These are phyloP conservation scores for Fusarium domesticum DNA, from an alignment of 2,329 filamentous ascomycete genomes.

Conservation along the genomic window DNA sequence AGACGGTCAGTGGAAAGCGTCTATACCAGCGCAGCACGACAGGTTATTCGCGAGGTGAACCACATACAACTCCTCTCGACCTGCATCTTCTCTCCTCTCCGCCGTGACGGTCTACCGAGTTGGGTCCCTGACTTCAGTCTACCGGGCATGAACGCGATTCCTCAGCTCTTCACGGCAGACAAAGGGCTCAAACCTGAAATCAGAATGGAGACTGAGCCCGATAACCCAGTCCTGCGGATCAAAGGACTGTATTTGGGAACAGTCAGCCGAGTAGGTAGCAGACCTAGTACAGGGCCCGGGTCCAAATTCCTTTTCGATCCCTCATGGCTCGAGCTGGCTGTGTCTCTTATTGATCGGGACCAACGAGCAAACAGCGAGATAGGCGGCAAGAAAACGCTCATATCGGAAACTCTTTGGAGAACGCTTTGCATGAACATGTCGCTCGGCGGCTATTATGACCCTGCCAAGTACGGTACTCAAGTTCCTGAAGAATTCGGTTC, in stretches of 20 bases:
- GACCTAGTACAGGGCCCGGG: constrained; percentile 8
- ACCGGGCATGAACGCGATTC: constrained; percentile 19
- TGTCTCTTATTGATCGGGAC: constrained; percentile 13
- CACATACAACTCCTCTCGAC: constrained; percentile 15
- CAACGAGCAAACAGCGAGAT: background rate
- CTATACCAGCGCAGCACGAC: constrained; percentile 20
- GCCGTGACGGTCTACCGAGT: constrained; percentile 13
- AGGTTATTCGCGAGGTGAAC: constrained; percentile 18
- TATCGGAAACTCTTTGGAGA: constrained; percentile 25
- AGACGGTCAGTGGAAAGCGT: constrained; percentile 17
- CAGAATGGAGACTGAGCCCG: background rate
- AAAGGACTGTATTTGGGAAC: constrained; percentile 15
- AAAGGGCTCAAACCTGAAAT: constrained; percentile 13
- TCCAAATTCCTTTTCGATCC: constrained; percentile 25
- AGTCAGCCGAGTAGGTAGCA: constrained; percentile 9
- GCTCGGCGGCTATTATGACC: constrained; percentile 18
- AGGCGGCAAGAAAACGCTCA: background rate
- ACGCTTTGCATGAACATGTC: constrained; percentile 29
- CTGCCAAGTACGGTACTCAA: constrained; percentile 6
- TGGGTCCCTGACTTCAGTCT: constrained; percentile 28
- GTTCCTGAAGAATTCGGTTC: constrained; percentile 18
- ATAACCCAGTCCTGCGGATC: constrained; percentile 4
- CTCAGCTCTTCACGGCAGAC: constrained; percentile 20
- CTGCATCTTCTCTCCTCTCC: constrained; percentile 11
- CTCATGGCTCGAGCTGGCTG: constrained; percentile 18